Evolutionary conservation across 495 filamentous ascomycete species (phyloP).

Genomic region (Sordaria brevicollis): DNA sequence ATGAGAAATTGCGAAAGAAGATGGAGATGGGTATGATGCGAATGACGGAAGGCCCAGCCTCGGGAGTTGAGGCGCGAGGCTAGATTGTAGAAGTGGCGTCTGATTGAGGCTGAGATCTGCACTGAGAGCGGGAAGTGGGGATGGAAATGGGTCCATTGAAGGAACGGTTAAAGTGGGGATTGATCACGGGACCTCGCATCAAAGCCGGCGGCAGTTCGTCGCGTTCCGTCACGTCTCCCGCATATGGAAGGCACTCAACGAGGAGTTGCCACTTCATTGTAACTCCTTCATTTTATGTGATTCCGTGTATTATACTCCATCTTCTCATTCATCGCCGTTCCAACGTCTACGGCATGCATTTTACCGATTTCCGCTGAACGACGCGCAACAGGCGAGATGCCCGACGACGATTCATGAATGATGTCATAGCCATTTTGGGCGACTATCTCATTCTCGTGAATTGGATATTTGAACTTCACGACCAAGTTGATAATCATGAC

Average conservation of each 20-base stretch:
- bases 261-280: neutral
- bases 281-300: neutral
- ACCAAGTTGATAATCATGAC: conserved; percentile 10
- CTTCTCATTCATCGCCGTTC: too few species aligned
- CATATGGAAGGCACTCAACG: neutral
- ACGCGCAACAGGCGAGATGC: neutral
- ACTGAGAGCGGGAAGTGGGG: neutral
- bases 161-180: neutral
- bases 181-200: neutral
- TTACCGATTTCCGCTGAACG: neutral
- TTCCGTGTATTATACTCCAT: neutral
- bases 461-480: neutral
- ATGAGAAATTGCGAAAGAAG: neutral
- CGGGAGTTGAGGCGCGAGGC: neutral
- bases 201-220: neutral
- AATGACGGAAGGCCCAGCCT: neutral
- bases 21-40: neutral
- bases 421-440: neutral
- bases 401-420: neutral
- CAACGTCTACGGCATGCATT: neutral
- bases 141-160: neutral
- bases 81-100: neutral
- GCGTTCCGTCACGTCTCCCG: neutral
- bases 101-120: neutral
- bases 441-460: neutral